Conservation (phyloP, 2,329 filamentous ascomycete species). For the Fusarium algeriense region DNA sequence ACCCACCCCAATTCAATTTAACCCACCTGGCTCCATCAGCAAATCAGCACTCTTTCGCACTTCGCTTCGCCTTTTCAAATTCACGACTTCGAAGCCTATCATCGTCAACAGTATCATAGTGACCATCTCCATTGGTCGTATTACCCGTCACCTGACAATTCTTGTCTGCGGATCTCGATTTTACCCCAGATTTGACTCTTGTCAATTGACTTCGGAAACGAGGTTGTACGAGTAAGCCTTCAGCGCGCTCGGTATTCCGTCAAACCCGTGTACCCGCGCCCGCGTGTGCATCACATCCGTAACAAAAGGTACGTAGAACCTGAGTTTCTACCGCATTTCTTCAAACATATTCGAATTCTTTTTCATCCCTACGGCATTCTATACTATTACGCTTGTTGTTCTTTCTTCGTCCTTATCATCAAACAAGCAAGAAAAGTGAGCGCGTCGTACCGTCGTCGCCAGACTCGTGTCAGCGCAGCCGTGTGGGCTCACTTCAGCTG, state of each 20-base stretch:
- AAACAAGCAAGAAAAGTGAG: background rate
- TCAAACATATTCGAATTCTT: background rate
- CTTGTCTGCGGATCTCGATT: conserved; percentile 51
- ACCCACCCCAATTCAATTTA: conserved; percentile 45
- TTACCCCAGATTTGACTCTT: conserved; percentile 43
- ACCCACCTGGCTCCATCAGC: conserved; percentile 52
- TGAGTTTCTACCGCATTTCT: conserved; percentile 7
- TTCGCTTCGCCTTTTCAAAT: conserved; percentile 53
- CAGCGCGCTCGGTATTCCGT: conserved; percentile 31
- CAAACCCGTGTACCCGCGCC: conserved; percentile 36
- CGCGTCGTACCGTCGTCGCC: conserved; percentile 26
- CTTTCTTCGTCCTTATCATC: background rate
- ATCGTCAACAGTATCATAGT: conserved; percentile 59
- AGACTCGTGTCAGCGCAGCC: conserved; percentile 19
- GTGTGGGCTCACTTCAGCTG: background rate
- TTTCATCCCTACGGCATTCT: background rate
- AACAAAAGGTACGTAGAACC: conserved; percentile 47
- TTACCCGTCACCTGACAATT: conserved; percentile 65
- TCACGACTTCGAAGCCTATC: conserved; percentile 65
- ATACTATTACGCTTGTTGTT: background rate
- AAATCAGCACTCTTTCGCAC: conserved; percentile 64
- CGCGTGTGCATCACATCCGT: conserved; percentile 34
- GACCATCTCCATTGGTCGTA: conserved; percentile 61
- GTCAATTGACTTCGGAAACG: conserved; percentile 41
- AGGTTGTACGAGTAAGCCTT: conserved; percentile 40